Evolutionary conservation across 2,329 filamentous ascomycete genomes (phyloP), one percentile per base, ranked within the genome.

Genomic region (Colletotrichum chrysophilum): DNA sequence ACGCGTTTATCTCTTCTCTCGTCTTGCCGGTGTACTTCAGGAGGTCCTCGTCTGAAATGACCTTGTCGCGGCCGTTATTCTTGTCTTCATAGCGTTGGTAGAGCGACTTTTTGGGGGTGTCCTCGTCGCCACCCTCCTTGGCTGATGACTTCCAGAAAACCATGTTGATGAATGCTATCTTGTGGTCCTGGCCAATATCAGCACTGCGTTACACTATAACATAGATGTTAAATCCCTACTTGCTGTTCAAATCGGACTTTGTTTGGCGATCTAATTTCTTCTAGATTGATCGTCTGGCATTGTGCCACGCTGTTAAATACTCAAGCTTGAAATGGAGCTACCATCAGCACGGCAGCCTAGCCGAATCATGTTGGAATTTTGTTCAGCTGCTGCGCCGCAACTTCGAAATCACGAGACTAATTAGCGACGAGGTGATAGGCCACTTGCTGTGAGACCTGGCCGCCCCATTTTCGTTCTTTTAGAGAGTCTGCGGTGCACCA

Each of bases 11-110:
- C 78, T 83, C 76, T 1, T 65, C 78, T 16, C 78, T 79, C 28
- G 78, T 78, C 78, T 83, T 87, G 78, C 86, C 86, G 38, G 85
- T 86, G 81, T 86, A 86, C 76, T 86, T 86, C 32, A 80, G 66
- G 32, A 87, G 77, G 75, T 86, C 85, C 13, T 84, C 84, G 73
- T 87, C 85, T 76, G 81, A 84, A 61, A 85, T 81, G 26, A 79
- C 58, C n/a, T 52, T 74, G 56, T 74, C 32, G 34, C 77, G 75
- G 61, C 80, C 78, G 48, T 78, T 79, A 77, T 85, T 85, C 56
- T 80, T 79, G 61, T 82, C 81, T 66, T 83, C 80, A 73, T 78
- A 81, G 70, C 82, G 80, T 38, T 80, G 78, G 78, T 83, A 85
- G 34, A 85, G 76, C 9, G 81, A 81, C 69, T 80, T 81, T 28